Evolutionary conservation across 176 grass and related monocot genomes (phyloP).

Genomic region (Sorghum bicolor): DNA sequence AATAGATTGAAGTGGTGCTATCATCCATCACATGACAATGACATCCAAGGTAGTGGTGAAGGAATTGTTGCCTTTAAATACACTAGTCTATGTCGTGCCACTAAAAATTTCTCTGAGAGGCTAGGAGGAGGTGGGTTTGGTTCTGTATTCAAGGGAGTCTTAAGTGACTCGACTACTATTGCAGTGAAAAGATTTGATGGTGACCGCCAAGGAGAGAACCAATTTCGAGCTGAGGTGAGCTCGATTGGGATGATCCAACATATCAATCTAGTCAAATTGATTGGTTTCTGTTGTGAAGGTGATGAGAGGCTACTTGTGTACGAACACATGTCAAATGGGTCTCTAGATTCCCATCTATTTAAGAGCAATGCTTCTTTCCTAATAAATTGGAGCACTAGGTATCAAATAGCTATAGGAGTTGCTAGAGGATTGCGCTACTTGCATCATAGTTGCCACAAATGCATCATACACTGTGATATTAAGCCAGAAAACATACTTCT

Average conservation of each 20-base stretch:
- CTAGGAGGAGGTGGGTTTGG: background rate
- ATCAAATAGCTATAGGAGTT: constrained; percentile 5
- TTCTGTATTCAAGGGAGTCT: background rate
- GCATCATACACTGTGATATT: constrained; percentile 49
- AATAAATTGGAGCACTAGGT: background rate
- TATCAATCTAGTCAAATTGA: background rate
- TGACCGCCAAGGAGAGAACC: background rate
- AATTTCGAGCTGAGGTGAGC: background rate
- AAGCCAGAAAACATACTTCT: constrained; percentile 52
- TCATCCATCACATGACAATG: no score
- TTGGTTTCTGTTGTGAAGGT: background rate
- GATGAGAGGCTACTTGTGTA: background rate
- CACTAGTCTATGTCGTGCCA: background rate
- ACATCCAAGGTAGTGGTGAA: background rate
- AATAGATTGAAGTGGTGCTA: background rate
- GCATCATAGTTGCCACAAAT: constrained; percentile 30
- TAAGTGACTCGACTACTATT: background rate
- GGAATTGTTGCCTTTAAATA: background rate
- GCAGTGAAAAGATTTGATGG: background rate
- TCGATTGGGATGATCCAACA: background rate
- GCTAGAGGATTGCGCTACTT: constrained; percentile 39
- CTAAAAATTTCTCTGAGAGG: background rate
- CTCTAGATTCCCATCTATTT: background rate
- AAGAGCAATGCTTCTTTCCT: background rate
- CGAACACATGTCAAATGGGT: background rate